Evolutionary conservation across 2,329 filamentous ascomycete genomes (phyloP).

Genomic region (Xylaria sp.): DNA sequence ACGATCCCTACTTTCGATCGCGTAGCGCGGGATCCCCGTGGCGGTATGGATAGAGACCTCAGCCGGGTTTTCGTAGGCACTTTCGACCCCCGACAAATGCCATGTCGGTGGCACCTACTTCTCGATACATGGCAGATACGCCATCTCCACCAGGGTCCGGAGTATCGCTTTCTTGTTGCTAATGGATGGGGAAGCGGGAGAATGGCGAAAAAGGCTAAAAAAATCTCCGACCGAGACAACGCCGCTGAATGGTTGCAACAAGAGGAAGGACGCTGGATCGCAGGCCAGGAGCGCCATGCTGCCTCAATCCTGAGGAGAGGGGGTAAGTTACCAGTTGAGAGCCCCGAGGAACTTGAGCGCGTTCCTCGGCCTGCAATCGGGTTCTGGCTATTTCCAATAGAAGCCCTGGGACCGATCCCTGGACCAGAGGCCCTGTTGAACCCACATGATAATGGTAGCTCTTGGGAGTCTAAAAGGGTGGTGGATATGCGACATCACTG

Average conservation of each 20-base stretch:
- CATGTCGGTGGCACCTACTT: conserved; percentile 2
- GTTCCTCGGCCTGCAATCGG: conserved; percentile 18
- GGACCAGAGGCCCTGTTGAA: not conserved
- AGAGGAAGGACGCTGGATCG: conserved; percentile 7
- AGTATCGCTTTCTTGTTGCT: conserved; percentile 12
- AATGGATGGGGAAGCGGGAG: not conserved
- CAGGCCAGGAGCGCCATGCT: not conserved
- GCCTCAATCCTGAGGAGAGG: not conserved
- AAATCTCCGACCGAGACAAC: conserved; percentile 3
- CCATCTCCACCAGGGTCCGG: not conserved
- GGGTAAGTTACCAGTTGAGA: conserved; percentile 13
- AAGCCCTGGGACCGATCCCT: conserved; percentile 12
- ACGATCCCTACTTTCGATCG: conserved; percentile 15
- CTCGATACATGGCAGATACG: conserved; percentile 4
- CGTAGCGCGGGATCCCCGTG: conserved; percentile 12
- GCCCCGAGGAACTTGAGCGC: conserved; percentile 11
- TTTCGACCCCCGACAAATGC: conserved; percentile 1
- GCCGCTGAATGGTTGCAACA: conserved; percentile 4
- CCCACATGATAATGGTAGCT: not conserved
- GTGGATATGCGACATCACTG: conserved; percentile 20
- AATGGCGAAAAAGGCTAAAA: not conserved
- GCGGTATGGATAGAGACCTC: conserved; percentile 6
- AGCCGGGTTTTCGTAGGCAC: conserved; percentile 20
- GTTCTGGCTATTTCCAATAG: conserved; percentile 24
- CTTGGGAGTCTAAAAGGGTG: conserved; percentile 4